Percentiles rank a stretch among this genome's conserved stretches.
These are phyloP conservation scores for Stevia rebaudiana DNA, from an alignment of 140 eudicot genomes.

Conservation along the genomic window DNA sequence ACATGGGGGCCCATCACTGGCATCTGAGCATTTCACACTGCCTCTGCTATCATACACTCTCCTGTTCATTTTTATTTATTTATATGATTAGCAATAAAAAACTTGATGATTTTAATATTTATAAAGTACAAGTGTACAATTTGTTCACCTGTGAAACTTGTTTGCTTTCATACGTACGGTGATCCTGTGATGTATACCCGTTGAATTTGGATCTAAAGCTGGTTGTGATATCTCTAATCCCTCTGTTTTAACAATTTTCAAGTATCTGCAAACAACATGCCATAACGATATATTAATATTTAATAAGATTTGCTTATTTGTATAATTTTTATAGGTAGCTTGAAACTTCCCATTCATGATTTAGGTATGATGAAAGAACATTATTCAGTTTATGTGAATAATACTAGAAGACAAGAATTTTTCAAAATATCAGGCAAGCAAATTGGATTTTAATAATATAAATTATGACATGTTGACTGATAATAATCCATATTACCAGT, in stretches of 20 bases:
- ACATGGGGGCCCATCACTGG: conserved; percentile 93
- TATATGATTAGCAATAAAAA: no score
- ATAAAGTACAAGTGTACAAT: not conserved
- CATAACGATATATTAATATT: not conserved
- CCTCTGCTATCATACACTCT: conserved; percentile 91
- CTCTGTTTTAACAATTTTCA: conserved; percentile 70
- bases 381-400: not conserved
- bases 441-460: no score
- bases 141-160: conserved; percentile 58
- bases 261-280: conserved; percentile 50
- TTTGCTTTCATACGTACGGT: conserved; percentile 61
- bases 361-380: not conserved
- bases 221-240: conserved; percentile 96
- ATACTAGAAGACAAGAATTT: not conserved
- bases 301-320: not conserved
- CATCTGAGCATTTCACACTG: conserved; percentile 65
- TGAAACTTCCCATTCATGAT: not conserved
- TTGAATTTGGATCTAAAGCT: conserved; percentile 93
- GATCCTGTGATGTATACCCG: conserved; percentile 96
- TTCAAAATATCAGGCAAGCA: no score
- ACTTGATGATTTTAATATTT: not conserved
- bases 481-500: no score
- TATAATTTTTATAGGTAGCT: not conserved
- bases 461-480: no score
- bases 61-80: conserved; percentile 67